A percentile compares a stretch with the other conserved stretches of the same genome.
These are phyloP conservation scores for Mycena crocata DNA, from an alignment of 768 basidiomycete genomes.

Conservation along the genomic window DNA sequence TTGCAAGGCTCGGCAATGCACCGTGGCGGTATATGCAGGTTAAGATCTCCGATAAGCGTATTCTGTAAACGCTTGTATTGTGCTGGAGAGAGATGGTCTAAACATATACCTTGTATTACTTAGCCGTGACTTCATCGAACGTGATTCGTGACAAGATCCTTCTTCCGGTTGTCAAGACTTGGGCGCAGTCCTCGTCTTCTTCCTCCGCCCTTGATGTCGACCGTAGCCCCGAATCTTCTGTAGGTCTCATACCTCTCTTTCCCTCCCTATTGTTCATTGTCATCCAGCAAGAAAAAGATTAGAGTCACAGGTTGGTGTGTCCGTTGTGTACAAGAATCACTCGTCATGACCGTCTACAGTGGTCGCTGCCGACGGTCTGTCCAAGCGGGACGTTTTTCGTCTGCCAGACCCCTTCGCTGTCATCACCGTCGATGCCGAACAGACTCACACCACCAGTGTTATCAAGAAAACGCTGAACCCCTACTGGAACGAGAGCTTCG, in stretches of 20 bases:
- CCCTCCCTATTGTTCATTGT: constrained; percentile 21
- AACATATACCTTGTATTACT: no score
- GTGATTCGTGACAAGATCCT: background rate
- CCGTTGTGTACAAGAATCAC: background rate
- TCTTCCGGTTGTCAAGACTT: constrained; percentile 12
- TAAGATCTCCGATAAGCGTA: constrained; percentile 7
- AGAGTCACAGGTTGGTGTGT: constrained; percentile 74
- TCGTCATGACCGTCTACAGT: constrained; percentile 59
- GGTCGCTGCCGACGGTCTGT: constrained; percentile 94
- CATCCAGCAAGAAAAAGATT: constrained; percentile 74
- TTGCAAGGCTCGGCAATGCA: constrained; percentile 16
- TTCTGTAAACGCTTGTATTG: background rate
- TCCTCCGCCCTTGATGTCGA: constrained; percentile 51
- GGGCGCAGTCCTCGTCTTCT: constrained; percentile 1
- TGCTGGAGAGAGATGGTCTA: background rate
- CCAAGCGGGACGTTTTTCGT: constrained; percentile 95
- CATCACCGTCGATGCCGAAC: constrained; percentile 97
- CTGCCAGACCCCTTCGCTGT: constrained; percentile 99
- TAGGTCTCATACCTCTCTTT: constrained; percentile 44
- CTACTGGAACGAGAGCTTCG: constrained; percentile 98
- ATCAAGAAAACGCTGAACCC: constrained; percentile 97
- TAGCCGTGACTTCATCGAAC: background rate
- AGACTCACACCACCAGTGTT: constrained; percentile 96
- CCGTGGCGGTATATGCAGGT: constrained; percentile 21
- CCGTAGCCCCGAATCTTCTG: constrained; percentile 58